phyloP scores from a whole-genome alignment of 306 rosid species.

The Argentina anserina region DNA sequence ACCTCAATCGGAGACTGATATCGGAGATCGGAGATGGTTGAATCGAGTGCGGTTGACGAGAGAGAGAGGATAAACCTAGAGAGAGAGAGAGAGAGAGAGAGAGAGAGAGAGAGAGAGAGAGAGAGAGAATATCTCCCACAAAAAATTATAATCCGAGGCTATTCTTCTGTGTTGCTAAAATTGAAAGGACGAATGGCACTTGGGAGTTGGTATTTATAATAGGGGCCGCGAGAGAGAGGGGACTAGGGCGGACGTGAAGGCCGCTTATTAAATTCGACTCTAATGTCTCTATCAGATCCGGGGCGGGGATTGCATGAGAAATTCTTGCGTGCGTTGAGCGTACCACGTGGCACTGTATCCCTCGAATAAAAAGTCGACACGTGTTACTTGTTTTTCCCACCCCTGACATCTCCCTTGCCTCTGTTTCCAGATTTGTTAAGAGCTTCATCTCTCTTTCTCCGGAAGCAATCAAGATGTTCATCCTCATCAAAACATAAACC shows the following conservation, averaged over 20 bases:
- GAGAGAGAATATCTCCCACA: slow-evolving; percentile 18
- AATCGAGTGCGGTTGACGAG: neutral
- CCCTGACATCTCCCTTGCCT: no score
- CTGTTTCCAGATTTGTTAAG: no score
- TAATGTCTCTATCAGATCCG: slow-evolving; percentile 43
- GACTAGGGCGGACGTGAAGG: slow-evolving; percentile 55
- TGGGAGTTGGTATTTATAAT: neutral
- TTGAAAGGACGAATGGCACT: neutral
- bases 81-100: neutral
- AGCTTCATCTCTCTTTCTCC: no score
- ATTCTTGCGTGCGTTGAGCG: no score
- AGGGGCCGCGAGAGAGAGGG: neutral
- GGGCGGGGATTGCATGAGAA: no score
- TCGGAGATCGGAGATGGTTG: neutral
- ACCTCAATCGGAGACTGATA: neutral
- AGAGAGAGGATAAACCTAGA: neutral
- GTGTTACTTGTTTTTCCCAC: no score
- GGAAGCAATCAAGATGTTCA: no score
- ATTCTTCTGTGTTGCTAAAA: neutral
- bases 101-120: neutral
- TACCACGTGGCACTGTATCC: no score
- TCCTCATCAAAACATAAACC: no score
- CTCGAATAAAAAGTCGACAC: no score
- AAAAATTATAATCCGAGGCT: neutral
- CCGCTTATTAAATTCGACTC: slow-evolving; percentile 19